phyloP scores from a whole-genome alignment of 441 rosid genomes.

The Adansonia grandidieri region DNA sequence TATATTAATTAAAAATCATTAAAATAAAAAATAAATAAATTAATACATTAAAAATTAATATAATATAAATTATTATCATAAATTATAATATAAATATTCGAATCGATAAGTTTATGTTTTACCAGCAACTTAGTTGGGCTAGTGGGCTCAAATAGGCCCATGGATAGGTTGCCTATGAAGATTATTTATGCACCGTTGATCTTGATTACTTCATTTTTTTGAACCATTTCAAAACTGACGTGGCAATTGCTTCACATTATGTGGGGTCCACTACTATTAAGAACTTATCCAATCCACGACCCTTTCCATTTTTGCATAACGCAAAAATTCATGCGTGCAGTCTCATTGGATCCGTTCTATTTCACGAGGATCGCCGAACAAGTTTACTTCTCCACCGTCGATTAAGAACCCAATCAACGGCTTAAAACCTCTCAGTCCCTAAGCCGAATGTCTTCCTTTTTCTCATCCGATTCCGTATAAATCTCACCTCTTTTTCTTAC shows the following conservation, averaged over 20 bases:
- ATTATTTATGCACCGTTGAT: neutral
- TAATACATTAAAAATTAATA: no score
- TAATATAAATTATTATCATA: no score
- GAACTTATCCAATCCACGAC: neutral
- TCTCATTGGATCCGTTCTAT: neutral
- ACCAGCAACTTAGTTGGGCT: no score
- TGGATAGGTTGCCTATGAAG: neutral
- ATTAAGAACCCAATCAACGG: conserved; percentile 35
- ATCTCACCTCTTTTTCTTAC: conserved; percentile 26
- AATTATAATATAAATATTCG: no score
- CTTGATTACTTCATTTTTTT: neutral
- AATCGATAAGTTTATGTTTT: no score
- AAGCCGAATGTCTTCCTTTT: conserved; percentile 15
- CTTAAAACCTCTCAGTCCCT: neutral
- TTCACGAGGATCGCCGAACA: conserved; percentile 34
- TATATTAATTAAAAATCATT: no score
- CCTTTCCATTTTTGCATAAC: neutral
- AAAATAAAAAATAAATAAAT: no score
- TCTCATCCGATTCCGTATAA: conserved; percentile 35
- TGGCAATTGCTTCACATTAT: neutral
- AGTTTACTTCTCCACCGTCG: conserved; percentile 25
- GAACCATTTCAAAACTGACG: neutral
- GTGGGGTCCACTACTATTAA: neutral
- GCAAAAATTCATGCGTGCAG: neutral
- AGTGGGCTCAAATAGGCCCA: neutral